These are phyloP conservation scores for Trypanosoma mega DNA, from an alignment of 208 protist species.

Conservation along the genomic window DNA sequence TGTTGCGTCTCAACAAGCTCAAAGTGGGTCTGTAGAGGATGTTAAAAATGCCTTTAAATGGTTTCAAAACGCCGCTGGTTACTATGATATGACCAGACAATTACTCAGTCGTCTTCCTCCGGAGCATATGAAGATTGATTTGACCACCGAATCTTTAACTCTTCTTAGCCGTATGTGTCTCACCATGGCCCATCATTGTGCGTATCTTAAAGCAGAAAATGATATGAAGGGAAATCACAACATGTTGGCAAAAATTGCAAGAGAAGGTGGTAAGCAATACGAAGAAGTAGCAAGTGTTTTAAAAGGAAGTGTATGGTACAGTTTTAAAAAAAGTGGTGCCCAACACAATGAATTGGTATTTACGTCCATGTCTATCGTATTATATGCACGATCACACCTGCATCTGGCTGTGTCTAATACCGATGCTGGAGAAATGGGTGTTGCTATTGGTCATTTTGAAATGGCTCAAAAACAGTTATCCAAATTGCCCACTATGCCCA, in stretches of 20 bases:
- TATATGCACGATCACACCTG: conserved; percentile 65
- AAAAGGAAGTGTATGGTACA: conserved; percentile 49
- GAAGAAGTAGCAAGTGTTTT: conserved; percentile 52
- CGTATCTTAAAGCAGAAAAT: conserved; percentile 75
- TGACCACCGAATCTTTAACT: conserved; percentile 53
- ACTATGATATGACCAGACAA: conserved; percentile 63
- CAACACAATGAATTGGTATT: conserved; percentile 48
- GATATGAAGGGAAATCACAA: conserved; percentile 67
- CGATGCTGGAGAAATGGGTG: conserved; percentile 51
- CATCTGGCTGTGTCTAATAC: conserved; percentile 57
- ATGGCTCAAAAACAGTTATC: conserved; percentile 51
- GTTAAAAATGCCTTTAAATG: conserved; percentile 65
- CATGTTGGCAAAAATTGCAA: conserved; percentile 76
- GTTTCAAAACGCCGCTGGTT: conserved; percentile 82
- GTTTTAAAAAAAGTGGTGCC: conserved; percentile 1
- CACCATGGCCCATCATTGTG: conserved; percentile 75
- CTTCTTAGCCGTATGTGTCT: conserved; percentile 56
- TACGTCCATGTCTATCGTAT: conserved; percentile 37
- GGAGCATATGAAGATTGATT: conserved; percentile 64
- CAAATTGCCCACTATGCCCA: conserved; percentile 54
- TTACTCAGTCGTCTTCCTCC: conserved; percentile 60
- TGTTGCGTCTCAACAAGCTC: conserved; percentile 43
- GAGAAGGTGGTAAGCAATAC: conserved; percentile 68
- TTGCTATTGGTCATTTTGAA: conserved; percentile 71
- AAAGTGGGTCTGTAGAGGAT: conserved; percentile 43